Base-by-base conservation (phyloP, 1,284 basidiomycete genomes). In the Porogramme epimiltina region DNA sequence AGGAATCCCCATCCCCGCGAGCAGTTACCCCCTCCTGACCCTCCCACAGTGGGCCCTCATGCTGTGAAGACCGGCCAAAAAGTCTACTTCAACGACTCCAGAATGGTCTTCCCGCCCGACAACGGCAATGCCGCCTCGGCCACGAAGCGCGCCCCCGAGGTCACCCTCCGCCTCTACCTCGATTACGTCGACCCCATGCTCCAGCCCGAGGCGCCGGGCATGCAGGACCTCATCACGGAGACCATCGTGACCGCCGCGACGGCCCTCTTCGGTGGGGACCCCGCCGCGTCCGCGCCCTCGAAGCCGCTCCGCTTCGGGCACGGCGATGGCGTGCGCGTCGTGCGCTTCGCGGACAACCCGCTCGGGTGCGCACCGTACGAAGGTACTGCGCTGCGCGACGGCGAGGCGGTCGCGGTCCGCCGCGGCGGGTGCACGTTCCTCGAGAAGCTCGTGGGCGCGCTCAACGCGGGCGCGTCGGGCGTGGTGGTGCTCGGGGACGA, bases 401-500 rank as follows among this genome's bases (percentile, higher is more conserved):
- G 76, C 26, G 57, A 55, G 26, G 77, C 83, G 2, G 62, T 90
- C 24, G 66, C 91, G 8, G 74, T 85, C 5, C 70, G 73, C 47
- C 79, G 92, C 42, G 93, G 93, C 16, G 79, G 77, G 13, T 96
- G 93, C 67, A 87, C 89, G 2, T 95, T 95, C 71, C 65, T 91
- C 18, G 81, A 91, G 62, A 96, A 95, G 71, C 75, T 93, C 11
- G 46, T 82, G 16, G 60, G 75, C 45, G 92, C 91, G 4, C 76
- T 78, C 36, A 68, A 72, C 15, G 86, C 84, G 1, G 86, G 83
- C 6, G 91, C 91, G 9, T 80, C 79, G 1, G 92, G 91, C 1
- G 80, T 91, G 10, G 69, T 95, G 24, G 82, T 94, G 25, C 70
- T 89, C 57, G 85, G 80, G 62, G 75, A 85, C 55, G 79, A 82